Evolutionary conservation across 2,329 filamentous ascomycete species (phyloP), one percentile per base, ranked within the genome.

Genomic region (Phialocephala sp.): DNA sequence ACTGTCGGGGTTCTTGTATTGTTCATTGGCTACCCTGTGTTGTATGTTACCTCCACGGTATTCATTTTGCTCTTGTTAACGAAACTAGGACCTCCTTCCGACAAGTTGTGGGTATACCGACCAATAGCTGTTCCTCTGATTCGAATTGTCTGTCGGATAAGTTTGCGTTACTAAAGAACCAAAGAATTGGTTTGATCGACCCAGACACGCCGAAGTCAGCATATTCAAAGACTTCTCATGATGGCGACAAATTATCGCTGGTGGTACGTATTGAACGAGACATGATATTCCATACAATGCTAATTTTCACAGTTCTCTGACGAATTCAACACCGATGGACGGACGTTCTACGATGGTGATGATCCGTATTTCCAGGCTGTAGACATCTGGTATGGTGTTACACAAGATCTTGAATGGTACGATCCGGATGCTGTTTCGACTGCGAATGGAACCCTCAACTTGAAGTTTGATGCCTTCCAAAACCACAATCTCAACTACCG

Each of bases 331-430:
- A 83, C 77, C 1, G 82, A 85, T 58, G 89, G 88, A 20, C 83
- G 89, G 58, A 89, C 88, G 2, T 92, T 92, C 72, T 92, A 91
- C 74, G 84, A 88, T 47, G 87, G 85, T 6, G 89, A 92, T 72
- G 89, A 92, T 74, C 84, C 89, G 0, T 92, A 83, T 73, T 91
- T 88, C 72, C 84, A 89, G 74, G 89, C 83, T 27, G 83, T 90
- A 41, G 88, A 91, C 75, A 80, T 91, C 56, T 91, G 89, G 89
- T 91, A 91, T 73, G 89, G 89, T 73, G 89, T 89, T 62, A 91
- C 89, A 1, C 80, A 85, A 76, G 89, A 91, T 81, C 77, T 91
- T 64, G 83, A 89, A 83, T 91, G 88, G 88, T 91, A 91, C 72
- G 88, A 91, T 72, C 89, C 89, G 4, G 88, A 91, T 75, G 87